Base-by-base conservation (phyloP, 179 eudicot genomes). In the Amaranthus tricolor region DNA sequence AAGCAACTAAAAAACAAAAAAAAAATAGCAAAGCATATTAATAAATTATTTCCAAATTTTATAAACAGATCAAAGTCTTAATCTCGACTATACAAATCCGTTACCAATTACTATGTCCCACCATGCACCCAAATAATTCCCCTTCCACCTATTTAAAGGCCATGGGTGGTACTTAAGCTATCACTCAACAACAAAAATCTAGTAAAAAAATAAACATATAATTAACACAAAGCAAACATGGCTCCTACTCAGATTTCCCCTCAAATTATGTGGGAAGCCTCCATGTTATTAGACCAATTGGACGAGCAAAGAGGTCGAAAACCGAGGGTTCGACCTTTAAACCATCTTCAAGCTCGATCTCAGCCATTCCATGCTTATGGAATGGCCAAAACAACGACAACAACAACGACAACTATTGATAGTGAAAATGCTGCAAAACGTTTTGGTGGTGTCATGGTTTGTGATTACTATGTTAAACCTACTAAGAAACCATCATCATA, bases 171-270 rank as follows among this genome's bases (percentile, higher is more conserved):
- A 16, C 9, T 44, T n/a, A 43, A 55, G 53, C 43, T 49, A 48
- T 9, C 43, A 31, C 9, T 5, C 16, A 75, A 5, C 31, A 49
- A 66, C 55, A 63, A 3, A 66, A 5, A 17, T 2, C 1, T 66
- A 53, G 2, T 53, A 53, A 14, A 9, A 53, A 9, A 14, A 0
- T 9, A 14, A 9, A 53, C 56, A 9, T 47, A 15, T 12, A 48
- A 4, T 13, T 14, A 55, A 16, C 14, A 68, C 44, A 20, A 52
- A 59, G 19, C 11, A 12, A 1, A 55, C 51, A 74, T 63, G 68
- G 76, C 76, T n/a, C 69, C 76, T 74, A 60, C 60, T 74, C 9
- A 45, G 9, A 63, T 65, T 45, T 20, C 70, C 66, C 20, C 70
- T 74, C 55, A 74, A 64, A 15, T 74, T 31, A 64, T 12, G 2